These are phyloP conservation scores for Laguncularia racemosa DNA, from an alignment of 345 rosid genomes.

Conservation along the genomic window DNA sequence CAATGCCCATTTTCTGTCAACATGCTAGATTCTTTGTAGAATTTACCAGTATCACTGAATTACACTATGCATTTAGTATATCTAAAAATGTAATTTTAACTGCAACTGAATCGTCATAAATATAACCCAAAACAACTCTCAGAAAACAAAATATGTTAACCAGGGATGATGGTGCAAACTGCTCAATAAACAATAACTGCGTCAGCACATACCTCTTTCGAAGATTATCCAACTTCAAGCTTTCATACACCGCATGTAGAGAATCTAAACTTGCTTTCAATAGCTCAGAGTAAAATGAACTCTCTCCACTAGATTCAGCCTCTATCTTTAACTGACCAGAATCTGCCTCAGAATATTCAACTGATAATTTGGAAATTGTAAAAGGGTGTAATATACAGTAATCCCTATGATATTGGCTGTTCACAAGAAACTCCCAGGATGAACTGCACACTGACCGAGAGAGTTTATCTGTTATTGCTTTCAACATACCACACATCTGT, in stretches of 20 bases:
- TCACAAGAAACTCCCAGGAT: conserved; percentile 87
- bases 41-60: too few relatives aligned
- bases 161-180: too few relatives aligned
- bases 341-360: conserved; percentile 22
- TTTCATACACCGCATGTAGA: conserved; percentile 90
- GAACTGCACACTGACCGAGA: conserved; percentile 24
- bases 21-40: too few relatives aligned
- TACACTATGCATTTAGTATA: too few relatives aligned
- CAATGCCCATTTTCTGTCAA: too few relatives aligned
- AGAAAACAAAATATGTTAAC: too few relatives aligned
- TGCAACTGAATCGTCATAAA: too few relatives aligned
- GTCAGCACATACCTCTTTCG: conserved; percentile 56
- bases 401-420: conserved; percentile 74
- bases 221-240: conserved; percentile 82
- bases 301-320: conserved; percentile 24
- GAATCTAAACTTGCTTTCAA: conserved; percentile 59
- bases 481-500: conserved; percentile 47
- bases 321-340: conserved; percentile 24
- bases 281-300: conserved; percentile 40
- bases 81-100: too few relatives aligned
- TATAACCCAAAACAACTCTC: too few relatives aligned
- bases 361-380: conserved; percentile 17
- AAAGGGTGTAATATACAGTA: conserved; percentile 37
- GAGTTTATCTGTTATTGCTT: conserved; percentile 28
- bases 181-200: background rate